phyloP scores from a whole-genome alignment of 345 rosid genomes.

The Sonneratia caseolaris region DNA sequence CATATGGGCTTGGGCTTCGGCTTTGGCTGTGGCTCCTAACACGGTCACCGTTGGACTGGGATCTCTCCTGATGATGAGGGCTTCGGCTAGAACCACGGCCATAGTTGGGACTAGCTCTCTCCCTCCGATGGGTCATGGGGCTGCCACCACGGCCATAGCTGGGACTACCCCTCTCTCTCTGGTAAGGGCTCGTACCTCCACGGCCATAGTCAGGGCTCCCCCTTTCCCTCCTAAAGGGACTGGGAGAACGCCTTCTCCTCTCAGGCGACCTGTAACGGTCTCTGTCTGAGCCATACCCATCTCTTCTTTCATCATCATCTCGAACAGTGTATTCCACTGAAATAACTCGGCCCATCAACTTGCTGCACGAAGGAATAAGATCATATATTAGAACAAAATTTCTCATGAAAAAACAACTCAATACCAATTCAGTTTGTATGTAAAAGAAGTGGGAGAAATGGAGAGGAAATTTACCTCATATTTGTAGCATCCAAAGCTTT shows the following conservation, averaged over 20 bases:
- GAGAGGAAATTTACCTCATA: constrained; percentile 36
- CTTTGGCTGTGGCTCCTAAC: constrained; percentile 23
- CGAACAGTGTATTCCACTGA: constrained; percentile 89
- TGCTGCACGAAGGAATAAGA: constrained; percentile 36
- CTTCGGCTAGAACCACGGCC: constrained; percentile 35
- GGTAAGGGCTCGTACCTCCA: constrained; percentile 52
- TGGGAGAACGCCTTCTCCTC: constrained; percentile 64
- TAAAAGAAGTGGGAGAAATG: background rate
- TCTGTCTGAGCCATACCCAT: constrained; percentile 68
- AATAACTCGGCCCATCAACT: constrained; percentile 77
- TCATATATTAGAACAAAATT: background rate
- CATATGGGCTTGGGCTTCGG: constrained; percentile 31
- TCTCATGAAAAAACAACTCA: background rate
- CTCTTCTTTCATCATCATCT: constrained; percentile 71
- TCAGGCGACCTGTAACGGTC: constrained; percentile 68
- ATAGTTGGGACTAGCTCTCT: constrained; percentile 52
- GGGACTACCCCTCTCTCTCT: constrained; percentile 66
- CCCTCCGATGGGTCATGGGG: constrained; percentile 40
- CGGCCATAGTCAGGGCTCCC: constrained; percentile 90
- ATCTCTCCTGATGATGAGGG: constrained; percentile 36
- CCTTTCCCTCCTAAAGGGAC: constrained; percentile 73
- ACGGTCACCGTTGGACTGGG: constrained; percentile 35
- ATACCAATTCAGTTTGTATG: background rate
- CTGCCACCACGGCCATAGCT: constrained; percentile 67
- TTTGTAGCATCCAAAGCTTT: constrained; percentile 79